Evolutionary conservation across 176 grass and related monocot species (phyloP), one percentile per base, ranked within the genome.

Genomic region (Luzula sylvatica): DNA sequence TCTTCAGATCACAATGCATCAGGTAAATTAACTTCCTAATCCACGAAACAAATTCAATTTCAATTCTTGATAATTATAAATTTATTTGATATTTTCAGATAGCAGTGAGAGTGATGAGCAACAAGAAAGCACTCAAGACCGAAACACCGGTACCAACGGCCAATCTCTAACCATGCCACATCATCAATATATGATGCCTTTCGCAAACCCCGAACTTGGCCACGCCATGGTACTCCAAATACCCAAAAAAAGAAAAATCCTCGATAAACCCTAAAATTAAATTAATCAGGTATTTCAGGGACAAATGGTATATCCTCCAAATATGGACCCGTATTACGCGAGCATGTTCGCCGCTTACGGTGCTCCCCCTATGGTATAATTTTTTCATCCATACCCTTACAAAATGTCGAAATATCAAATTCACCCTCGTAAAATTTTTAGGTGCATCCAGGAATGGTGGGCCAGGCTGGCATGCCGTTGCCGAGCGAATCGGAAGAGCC

Each of bases 301-400:
- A 67, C 86, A 77, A 46, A 46, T 85, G 5, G 72, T 78, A 27
- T 92, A 85, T 39, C 68, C 81, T 39, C 68, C 81, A 71, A 83
- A 74, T 68, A 65, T 77, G 8, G 81, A 81, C 61, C 76, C 80
- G 49, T 92, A 81, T 51, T 85, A 85, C 58, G 81, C 75, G 81
- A 53, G 72, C 65, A 68, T 92, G 52, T 92, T 80, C 71, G 73
- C 76, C 0, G 73, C 86, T 65, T 92, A 85, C 3, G 72, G 76
- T 81, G 86, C 64, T 23, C 86, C 76, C 29, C 70, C 76, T 65
- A 46, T 74, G 76, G 86, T 92, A 81, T 70, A 48, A 30, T 59
- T 21, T 43, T 32, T 11, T 48, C 3, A 46, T 16, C n/a, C 7
- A 48, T 20, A 25, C 46, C 5, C 43, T 18, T 48, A 13, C 15